Evolutionary conservation across 371 early-diverging fungal species (phyloP).

Genomic region (Apophysomyces elegans): DNA sequence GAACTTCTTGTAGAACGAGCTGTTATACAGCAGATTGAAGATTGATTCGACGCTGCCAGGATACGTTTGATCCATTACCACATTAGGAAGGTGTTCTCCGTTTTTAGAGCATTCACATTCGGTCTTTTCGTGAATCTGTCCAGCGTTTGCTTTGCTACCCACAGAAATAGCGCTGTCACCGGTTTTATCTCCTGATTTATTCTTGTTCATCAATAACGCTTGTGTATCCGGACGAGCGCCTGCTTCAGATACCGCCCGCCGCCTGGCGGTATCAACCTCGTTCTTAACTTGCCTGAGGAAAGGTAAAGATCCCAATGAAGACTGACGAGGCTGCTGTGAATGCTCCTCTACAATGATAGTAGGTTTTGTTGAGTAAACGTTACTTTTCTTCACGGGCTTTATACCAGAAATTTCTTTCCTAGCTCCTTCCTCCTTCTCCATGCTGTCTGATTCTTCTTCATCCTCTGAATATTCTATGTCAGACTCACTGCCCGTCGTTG

Average conservation of each 20-base stretch:
- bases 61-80: conserved; percentile 55
- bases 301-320: conserved; percentile 27
- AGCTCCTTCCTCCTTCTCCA: conserved; percentile 37
- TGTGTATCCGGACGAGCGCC: conserved; percentile 32
- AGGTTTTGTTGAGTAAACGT: neutral
- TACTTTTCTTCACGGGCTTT: neutral
- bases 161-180: neutral
- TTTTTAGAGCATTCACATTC: conserved; percentile 55
- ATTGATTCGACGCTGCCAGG: conserved; percentile 52
- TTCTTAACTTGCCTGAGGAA: conserved; percentile 16
- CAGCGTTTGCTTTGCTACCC: conserved; percentile 2
- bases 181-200: neutral
- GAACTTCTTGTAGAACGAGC: conserved; percentile 44
- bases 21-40: conserved; percentile 53
- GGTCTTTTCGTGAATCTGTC: conserved; percentile 36
- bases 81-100: conserved; percentile 52
- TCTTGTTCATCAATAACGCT: neutral
- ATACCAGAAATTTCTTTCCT: conserved; percentile 11
- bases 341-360: neutral
- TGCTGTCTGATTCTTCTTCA: conserved; percentile 31
- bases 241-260: conserved; percentile 36
- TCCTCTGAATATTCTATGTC: neutral
- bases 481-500: neutral
- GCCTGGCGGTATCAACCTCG: conserved; percentile 17
- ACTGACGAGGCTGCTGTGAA: conserved; percentile 19